A percentile compares a stretch with the other conserved stretches of the same genome.
phyloP scores from a whole-genome alignment of 129 eudicot species.

The Pseudognaphalium luteoalbum region DNA sequence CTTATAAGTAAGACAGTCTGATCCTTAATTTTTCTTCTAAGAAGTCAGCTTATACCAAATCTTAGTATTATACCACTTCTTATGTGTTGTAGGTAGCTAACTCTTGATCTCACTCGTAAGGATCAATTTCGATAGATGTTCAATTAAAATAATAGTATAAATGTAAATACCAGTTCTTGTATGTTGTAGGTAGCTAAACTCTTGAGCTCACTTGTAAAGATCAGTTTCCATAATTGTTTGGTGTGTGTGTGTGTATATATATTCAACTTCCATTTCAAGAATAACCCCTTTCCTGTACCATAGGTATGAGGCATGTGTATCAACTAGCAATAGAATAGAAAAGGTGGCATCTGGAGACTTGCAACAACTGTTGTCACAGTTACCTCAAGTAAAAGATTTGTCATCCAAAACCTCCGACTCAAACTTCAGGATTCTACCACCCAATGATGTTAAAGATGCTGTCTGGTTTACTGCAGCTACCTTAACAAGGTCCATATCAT shows the following conservation, averaged over 20 bases:
- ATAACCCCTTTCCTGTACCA: slow-evolving; percentile 14
- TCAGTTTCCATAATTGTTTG: background rate
- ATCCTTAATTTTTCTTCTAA: background rate
- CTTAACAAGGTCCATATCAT: slow-evolving; percentile 61
- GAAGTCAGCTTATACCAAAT: slow-evolving; percentile 3
- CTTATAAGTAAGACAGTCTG: background rate
- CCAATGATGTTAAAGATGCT: slow-evolving; percentile 33
- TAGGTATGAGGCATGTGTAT: slow-evolving; percentile 69
- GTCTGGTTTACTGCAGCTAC: slow-evolving; percentile 78
- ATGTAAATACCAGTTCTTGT: background rate
- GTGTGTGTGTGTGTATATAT: background rate
- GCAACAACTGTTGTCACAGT: slow-evolving; percentile 61
- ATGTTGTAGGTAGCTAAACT: background rate
- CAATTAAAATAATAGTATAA: background rate
- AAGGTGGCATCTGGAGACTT: slow-evolving; percentile 64
- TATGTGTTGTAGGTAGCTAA: background rate
- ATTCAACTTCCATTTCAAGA: background rate
- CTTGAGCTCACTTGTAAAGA: background rate
- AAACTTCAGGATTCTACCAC: slow-evolving; percentile 58
- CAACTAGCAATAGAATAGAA: slow-evolving; percentile 52
- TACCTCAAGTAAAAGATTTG: slow-evolving; percentile 54
- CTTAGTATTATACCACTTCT: background rate
- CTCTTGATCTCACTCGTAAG: background rate
- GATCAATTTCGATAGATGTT: background rate
- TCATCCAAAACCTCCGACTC: slow-evolving; percentile 56